Evolutionary conservation across 352 stramenopile species (phyloP).

Genomic region (Globisporangium takayamanum): DNA sequence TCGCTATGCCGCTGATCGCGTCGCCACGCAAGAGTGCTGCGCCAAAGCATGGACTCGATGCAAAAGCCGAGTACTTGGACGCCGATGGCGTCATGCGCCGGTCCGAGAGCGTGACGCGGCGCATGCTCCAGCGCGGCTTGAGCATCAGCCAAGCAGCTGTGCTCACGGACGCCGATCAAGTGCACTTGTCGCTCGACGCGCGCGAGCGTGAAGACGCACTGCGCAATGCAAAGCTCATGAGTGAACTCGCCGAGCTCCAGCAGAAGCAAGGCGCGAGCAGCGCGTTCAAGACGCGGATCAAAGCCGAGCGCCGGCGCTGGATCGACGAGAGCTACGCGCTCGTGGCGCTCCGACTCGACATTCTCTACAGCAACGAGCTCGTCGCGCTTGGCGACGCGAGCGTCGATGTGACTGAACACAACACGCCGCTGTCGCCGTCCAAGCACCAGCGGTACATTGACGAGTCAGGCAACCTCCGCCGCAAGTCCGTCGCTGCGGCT

Average conservation of each 20-base stretch:
- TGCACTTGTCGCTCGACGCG: constrained; percentile 14
- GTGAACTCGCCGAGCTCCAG: constrained; percentile 6
- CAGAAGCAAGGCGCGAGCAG: constrained; percentile 17
- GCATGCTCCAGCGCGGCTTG: constrained; percentile 28
- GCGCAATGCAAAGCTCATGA: neutral
- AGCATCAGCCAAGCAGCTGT: constrained; percentile 26
- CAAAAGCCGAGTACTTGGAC: constrained; percentile 25
- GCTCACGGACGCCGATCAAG: constrained; percentile 21
- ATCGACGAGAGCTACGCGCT: constrained; percentile 27
- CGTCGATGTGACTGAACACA: constrained; percentile 31
- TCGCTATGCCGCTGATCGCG: neutral
- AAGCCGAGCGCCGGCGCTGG: constrained; percentile 24
- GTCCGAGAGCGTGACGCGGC: constrained; percentile 22
- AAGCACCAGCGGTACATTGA: constrained; percentile 40
- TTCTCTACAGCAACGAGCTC: constrained; percentile 24
- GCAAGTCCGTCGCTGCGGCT: constrained; percentile 4
- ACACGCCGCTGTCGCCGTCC: constrained; percentile 31
- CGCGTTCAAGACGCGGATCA: constrained; percentile 27
- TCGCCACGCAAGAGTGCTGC: constrained; percentile 1
- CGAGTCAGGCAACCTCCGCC: constrained; percentile 36
- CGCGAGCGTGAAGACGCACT: constrained; percentile 9
- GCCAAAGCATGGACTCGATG: constrained; percentile 9
- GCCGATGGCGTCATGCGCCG: constrained; percentile 21
- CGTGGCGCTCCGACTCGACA: constrained; percentile 20
- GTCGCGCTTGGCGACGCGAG: constrained; percentile 16